Base-by-base conservation (phyloP, 495 filamentous ascomycete genomes). In the Lophiostoma macrostomum region DNA sequence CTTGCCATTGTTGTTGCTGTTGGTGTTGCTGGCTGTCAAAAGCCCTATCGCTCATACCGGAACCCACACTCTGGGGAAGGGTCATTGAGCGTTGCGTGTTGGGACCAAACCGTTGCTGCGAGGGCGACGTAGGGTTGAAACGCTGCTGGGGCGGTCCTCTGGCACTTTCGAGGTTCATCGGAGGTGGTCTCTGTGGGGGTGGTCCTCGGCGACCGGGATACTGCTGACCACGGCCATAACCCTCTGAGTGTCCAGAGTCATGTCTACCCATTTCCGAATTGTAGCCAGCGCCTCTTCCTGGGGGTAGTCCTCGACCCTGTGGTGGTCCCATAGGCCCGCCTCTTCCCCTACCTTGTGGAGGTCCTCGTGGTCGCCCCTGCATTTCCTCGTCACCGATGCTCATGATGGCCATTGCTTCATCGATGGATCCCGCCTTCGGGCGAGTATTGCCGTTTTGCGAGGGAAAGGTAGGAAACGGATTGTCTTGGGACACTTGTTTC, bases 391-490 rank as follows among this genome's bases (percentile, higher is more conserved):
- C 36, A 79, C 61, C 55, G 20, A 63, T 32, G 23, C 32, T 60
- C 53, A 63, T 56, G 13, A 53, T 16, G 5, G 49, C 20, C 58
- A 61, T 66, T 12, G 56, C 56, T 35, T 64, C 50, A 31, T 61
- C 60, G 46, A 66, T 42, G 22, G 56, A 54, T 11, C 35, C 56
- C 7, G 25, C 29, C 11, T 56, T 53, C 14, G 75, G 63, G 23
- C 64, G 67, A 50, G 75, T 71, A 53, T 77, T 73, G 51, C 69
- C 75, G 34, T 73, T 73, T 31, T 73, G 71, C 36, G 70, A 67
- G 27, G 80, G 80, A 51, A 87, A 87, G 1, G 76, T 72, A 11
- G 86, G 83, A 53, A 87, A 89, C 3, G 84, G 79, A 55, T 81
- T 83, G 37, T 85, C 83, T 63, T 79, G 84, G n/a, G 77, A 68